Evolutionary conservation across 352 stramenopile species (phyloP), one percentile per base, ranked within the genome.

Genomic region (Phytophthora brassicae): DNA sequence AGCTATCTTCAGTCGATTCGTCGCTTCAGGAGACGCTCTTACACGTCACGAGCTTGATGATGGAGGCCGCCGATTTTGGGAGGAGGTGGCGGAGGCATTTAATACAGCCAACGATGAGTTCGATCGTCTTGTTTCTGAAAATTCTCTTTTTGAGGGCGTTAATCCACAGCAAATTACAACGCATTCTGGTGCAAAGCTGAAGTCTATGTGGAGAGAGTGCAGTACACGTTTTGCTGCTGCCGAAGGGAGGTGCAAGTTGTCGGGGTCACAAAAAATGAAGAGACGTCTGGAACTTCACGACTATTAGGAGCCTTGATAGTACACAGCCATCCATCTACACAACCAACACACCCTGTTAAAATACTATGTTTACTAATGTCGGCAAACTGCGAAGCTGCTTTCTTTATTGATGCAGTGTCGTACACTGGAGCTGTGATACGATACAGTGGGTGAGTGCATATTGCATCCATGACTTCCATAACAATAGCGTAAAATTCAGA

Each of bases 1-100:
- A 6, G 9, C 39, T 56, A 45, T 56, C 56, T 48, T 6, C 45
- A 1, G 9, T 5, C 28, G 19, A 11, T 64, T 64, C n/a, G 39
- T 56, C 6, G 1, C 4, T 7, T 52, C 45, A 1, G 56, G 36
- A 6, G 26, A 64, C 6, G 2, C 38, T 4, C 46, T 64, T 8
- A 55, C 46, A 2, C 39, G 38, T 6, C 6, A 14, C 2, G 13
- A 64, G 13, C 11, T 56, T 16, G 46, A 46, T 33, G 56, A 63
- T 17, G 45, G 46, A 16, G 36, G 38, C 4, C 12, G 0, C 1
- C 8, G 36, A 1, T 56, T 64, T 43, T 64, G 56, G 56, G 46
- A 52, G 16, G 17, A n/a, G 2, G 45, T 52, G 9, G 46, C 24
- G 12, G 17, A 3, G 2, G 36, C 38, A 4, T 64, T 64, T 31